Percentiles rank a stretch among this genome's conserved stretches.
Conservation (phyloP, 129 eudicot species). For the Flaveria trinervia region DNA sequence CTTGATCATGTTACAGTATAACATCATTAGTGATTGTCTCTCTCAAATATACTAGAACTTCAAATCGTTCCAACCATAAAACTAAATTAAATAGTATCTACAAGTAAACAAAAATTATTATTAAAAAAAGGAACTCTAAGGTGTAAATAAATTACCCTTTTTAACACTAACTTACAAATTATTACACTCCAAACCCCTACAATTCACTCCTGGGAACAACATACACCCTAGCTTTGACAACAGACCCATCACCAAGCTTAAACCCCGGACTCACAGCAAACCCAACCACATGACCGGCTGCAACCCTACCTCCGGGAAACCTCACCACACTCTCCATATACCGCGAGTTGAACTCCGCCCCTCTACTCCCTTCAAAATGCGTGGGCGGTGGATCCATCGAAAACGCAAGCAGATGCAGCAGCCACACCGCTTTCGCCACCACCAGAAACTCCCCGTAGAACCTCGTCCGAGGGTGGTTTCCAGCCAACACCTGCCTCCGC, state of each 20-base stretch:
- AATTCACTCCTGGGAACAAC: constrained; percentile 68
- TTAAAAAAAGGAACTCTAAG: background rate
- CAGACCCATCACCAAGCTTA: constrained; percentile 75
- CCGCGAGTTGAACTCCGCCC: constrained; percentile 77
- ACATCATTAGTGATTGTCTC: no score
- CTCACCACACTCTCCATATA: constrained; percentile 97
- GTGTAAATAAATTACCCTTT: background rate
- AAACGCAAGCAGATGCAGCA: constrained; percentile 90
- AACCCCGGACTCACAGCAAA: constrained; percentile 98
- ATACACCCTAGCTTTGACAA: constrained; percentile 92
- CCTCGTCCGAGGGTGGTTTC: constrained; percentile 83
- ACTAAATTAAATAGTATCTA: no score
- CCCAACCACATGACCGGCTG: constrained; percentile 69
- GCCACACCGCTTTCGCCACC: constrained; percentile 88
- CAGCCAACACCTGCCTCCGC: constrained; percentile 74
- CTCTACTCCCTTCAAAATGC: constrained; percentile 86
- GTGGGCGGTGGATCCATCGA: constrained; percentile 85
- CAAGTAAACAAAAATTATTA: no score
- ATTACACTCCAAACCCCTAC: constrained; percentile 33
- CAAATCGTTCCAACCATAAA: no score
- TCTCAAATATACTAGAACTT: no score
- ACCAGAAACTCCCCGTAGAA: constrained; percentile 79
- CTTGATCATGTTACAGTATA: no score
- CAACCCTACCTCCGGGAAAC: constrained; percentile 67
- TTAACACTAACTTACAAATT: constrained; percentile 19